A percentile compares a stretch with the other conserved stretches of the same genome.
Conservation (phyloP, 495 filamentous ascomycete genomes). For the Aspergillus funiculosus region DNA sequence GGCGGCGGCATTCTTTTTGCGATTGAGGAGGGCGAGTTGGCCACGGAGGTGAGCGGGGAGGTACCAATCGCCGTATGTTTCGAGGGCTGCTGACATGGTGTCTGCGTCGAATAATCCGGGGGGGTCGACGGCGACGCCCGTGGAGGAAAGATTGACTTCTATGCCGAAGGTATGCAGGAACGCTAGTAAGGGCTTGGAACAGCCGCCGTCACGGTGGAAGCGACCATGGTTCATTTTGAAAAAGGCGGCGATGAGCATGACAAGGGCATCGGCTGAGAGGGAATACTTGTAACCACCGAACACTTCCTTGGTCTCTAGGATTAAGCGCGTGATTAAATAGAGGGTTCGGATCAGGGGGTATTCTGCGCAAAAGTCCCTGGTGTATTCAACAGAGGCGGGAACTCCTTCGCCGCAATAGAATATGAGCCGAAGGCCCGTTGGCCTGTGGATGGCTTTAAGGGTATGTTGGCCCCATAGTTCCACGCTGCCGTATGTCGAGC, state of each 20-base stretch:
- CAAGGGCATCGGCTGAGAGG: conserved; percentile 44
- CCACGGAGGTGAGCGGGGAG: conserved; percentile 30
- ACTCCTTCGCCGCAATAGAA: conserved; percentile 37
- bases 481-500: conserved; percentile 14
- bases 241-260: conserved; percentile 53
- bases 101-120: conserved; percentile 35
- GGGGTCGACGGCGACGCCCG: conserved; percentile 50
- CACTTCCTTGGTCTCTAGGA: conserved; percentile 45
- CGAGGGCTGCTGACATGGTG: conserved; percentile 10
- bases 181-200: conserved; percentile 42
- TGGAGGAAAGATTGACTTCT: conserved; percentile 36
- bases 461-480: conserved; percentile 11
- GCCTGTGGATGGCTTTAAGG: conserved; percentile 32
- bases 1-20: conserved; percentile 29
- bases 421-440: conserved; percentile 45
- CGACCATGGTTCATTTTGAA: conserved; percentile 39
- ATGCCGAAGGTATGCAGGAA: conserved; percentile 47
- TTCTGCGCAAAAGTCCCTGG: conserved; percentile 42
- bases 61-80: neutral
- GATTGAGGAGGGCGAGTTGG: conserved; percentile 34
- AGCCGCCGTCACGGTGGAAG: conserved; percentile 22
- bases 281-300: conserved; percentile 39
- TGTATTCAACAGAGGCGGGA: conserved; percentile 31
- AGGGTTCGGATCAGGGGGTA: conserved; percentile 46
- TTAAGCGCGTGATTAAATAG: conserved; percentile 42